Evolutionary conservation across 108 stramenopile genomes (phyloP), one percentile per base, ranked within the genome.

Genomic region (Pseudonitzschia multiseries): DNA sequence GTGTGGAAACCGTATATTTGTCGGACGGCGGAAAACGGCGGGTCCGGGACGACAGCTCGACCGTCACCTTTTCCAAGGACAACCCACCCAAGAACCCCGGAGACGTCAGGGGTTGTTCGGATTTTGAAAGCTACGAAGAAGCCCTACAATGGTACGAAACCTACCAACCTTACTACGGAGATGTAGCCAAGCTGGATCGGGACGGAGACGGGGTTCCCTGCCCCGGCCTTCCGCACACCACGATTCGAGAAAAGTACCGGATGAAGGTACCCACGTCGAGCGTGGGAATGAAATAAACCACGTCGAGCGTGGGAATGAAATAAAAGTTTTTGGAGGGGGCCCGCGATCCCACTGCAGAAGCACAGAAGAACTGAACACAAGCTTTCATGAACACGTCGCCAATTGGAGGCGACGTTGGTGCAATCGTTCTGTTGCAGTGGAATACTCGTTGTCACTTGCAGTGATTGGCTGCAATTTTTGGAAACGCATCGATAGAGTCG

Each of bases 191-290:
- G 57, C 71, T 90, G 32, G 89, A 90, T 77, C 77, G 86, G 17
- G 83, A 90, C 74, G 71, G 75, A 1, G 89, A 90, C 69, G 89
- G 89, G 13, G 71, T 90, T 51, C 89, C 89, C 14, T 90, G 89
- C 76, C 84, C 89, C n/a, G 83, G 84, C 14, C 53, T 90, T 2
- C 81, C 86, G 0, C 89, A 90, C 64, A 90, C 89, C 17, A 63
- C 36, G 15, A 57, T 73, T 57, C 54, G 57, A 32, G 75, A 83
- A 46, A 57, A 44, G 27, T 86, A 87, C 65, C 72, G 89, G 1
- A 83, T 85, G 82, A 89, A 89, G 56, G 67, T 70, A 29, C 83
- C 86, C 28, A 57, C 53, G 2, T 10, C n/a, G 26, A 56, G 54
- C 54, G 54, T 56, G 54, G 54, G 54, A 3, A 56, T 56, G 36